Evolutionary conservation across 352 stramenopile genomes (phyloP).

Genomic region (Discostella stelligera): DNA sequence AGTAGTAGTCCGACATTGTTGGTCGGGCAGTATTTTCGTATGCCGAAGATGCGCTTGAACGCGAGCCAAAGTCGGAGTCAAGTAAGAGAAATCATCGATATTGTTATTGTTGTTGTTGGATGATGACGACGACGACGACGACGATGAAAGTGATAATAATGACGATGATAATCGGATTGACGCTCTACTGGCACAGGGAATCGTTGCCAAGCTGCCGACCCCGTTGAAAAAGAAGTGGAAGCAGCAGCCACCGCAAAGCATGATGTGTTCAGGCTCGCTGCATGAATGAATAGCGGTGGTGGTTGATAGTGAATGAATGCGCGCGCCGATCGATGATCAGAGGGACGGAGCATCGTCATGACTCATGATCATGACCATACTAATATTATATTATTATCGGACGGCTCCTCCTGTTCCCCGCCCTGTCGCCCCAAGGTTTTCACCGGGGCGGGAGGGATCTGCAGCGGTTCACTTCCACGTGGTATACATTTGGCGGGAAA

Average conservation of each 20-base stretch:
- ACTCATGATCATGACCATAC: no score
- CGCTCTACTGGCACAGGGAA: not conserved
- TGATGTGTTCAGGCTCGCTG: not conserved
- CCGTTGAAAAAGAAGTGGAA: not conserved
- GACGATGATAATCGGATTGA: not conserved
- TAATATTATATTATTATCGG: no score
- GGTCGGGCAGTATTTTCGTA: not conserved
- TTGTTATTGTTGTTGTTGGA: not conserved
- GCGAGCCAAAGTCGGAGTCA: conserved; percentile 18
- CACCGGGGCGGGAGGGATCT: no score
- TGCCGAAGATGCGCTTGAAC: conserved; percentile 9
- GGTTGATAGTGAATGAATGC: not conserved
- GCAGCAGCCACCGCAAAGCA: not conserved
- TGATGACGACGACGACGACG: not conserved
- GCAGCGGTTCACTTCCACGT: no score
- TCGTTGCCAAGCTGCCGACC: not conserved
- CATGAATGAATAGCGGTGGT: no score
- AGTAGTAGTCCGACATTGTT: not conserved
- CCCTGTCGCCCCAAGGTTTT: no score
- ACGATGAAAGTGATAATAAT: not conserved
- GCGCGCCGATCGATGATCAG: no score
- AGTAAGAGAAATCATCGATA: conserved; percentile 15
- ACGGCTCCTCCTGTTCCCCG: no score
- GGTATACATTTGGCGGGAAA: no score
- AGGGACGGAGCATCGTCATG: no score